These are phyloP conservation scores for Coprinellus aureogranulatus DNA, from an alignment of 768 basidiomycete genomes.

Conservation along the genomic window DNA sequence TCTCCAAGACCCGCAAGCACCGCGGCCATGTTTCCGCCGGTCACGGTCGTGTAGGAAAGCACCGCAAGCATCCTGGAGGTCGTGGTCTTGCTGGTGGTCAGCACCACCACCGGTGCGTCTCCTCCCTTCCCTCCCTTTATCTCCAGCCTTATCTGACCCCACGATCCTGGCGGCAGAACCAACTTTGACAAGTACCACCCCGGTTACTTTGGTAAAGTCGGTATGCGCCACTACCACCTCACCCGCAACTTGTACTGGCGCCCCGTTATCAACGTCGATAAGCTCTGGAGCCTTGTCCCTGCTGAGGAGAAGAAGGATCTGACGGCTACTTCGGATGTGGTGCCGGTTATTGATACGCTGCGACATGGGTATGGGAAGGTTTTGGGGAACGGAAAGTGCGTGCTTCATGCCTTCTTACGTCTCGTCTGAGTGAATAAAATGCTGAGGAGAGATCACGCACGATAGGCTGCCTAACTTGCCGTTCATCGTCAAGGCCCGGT, in stretches of 20 bases:
- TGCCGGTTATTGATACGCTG: slow-evolving; percentile 92
- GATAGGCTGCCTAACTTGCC: slow-evolving; percentile 81
- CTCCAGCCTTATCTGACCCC: neutral
- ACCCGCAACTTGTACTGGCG: slow-evolving; percentile 90
- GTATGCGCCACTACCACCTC: slow-evolving; percentile 99
- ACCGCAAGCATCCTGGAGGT: slow-evolving; percentile 99
- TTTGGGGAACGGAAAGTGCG: slow-evolving; percentile 89
- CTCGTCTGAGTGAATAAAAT: too few relatives aligned
- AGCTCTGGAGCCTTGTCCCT: slow-evolving; percentile 90
- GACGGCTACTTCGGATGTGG: slow-evolving; percentile 72
- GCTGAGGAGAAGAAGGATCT: slow-evolving; percentile 77
- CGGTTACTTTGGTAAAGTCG: slow-evolving; percentile 99
- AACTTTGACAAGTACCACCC: slow-evolving; percentile 99
- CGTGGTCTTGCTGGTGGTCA: slow-evolving; percentile 99
- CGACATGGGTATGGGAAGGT: slow-evolving; percentile 87
- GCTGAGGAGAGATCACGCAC: slow-evolving; percentile 2
- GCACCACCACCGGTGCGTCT: slow-evolving; percentile 93
- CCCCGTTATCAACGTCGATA: slow-evolving; percentile 98
- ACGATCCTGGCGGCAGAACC: slow-evolving; percentile 47
- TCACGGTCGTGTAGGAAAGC: slow-evolving; percentile 99
- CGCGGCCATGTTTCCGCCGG: slow-evolving; percentile 99
- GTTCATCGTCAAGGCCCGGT: slow-evolving; percentile 98
- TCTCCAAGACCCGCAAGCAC: slow-evolving; percentile 98
- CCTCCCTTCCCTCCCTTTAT: neutral
- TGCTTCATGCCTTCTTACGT: slow-evolving; percentile 15